A percentile compares a stretch with the other conserved stretches of the same genome.
Conservation (phyloP, 305 asterid genomes). For the Rubia balearica region DNA sequence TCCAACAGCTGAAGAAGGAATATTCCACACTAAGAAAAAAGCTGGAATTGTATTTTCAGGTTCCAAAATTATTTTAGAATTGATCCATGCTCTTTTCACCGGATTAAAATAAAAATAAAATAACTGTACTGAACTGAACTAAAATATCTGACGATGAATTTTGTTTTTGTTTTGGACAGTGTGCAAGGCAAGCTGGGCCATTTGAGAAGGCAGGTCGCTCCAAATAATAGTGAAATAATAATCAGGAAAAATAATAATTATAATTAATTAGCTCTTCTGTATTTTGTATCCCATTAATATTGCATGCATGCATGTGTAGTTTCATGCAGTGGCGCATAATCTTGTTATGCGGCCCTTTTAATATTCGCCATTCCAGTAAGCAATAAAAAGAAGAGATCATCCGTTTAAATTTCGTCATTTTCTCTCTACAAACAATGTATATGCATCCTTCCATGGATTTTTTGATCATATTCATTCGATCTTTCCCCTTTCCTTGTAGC, state of each 20-base stretch:
- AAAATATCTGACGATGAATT: background rate
- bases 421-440: background rate
- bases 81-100: background rate
- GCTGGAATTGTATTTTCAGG: conserved; percentile 74
- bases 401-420: background rate
- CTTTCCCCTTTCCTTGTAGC: background rate
- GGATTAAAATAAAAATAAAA: background rate
- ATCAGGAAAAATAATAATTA: background rate
- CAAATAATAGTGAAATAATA: conserved; percentile 28
- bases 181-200: conserved; percentile 62
- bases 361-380: background rate
- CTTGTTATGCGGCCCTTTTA: background rate
- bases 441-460: background rate
- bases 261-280: background rate
- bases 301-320: background rate
- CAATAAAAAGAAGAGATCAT: background rate
- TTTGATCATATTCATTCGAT: background rate
- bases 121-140: no score
- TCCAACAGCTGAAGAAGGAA: conserved; percentile 68
- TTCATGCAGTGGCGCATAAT: background rate
- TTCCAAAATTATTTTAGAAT: conserved; percentile 3
- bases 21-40: conserved; percentile 56
- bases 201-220: conserved; percentile 46
- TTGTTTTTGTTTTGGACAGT: conserved; percentile 20
- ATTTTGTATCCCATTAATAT: background rate